A percentile compares a stretch with the other conserved stretches of the same genome.
Conservation (phyloP, 495 filamentous ascomycete species). For the Sporormia fimetaria region DNA sequence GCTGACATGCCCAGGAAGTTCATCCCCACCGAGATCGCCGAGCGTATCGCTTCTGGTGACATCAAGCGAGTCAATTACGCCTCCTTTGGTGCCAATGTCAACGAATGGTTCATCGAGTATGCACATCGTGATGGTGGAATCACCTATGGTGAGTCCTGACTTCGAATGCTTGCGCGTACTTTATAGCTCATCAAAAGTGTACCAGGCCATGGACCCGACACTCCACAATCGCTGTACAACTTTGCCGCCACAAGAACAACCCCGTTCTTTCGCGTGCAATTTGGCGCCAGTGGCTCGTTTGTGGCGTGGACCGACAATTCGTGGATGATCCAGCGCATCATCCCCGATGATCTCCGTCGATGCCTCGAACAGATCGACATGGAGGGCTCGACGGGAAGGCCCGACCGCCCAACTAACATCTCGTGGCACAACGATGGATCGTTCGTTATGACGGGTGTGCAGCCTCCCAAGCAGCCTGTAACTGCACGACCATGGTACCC, state of each 20-base stretch:
- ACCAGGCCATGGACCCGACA: too few species aligned
- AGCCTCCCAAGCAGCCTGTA: too few species aligned
- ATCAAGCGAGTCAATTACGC: conserved; percentile 6
- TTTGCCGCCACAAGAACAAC: neutral
- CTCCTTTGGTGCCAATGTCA: conserved; percentile 3
- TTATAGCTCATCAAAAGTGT: too few species aligned
- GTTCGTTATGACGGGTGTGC: conserved; percentile 4
- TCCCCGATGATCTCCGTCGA: neutral
- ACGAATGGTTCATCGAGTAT: conserved; percentile 5
- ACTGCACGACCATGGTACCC: too few species aligned
- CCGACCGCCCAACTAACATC: neutral
- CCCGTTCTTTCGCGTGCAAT: conserved; percentile 1
- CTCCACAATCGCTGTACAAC: too few species aligned
- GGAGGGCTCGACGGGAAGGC: too few species aligned
- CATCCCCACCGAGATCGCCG: conserved; percentile 1
- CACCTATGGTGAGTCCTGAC: too few species aligned
- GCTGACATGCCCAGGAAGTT: neutral
- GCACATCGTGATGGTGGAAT: too few species aligned
- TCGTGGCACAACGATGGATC: conserved; percentile 4
- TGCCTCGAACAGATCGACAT: neutral
- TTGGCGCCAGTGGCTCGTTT: neutral
- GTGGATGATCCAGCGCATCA: neutral
- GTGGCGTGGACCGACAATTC: neutral
- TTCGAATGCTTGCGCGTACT: too few species aligned
- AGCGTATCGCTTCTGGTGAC: neutral